Percentiles rank a stretch among this genome's conserved stretches.
phyloP scores from a whole-genome alignment of 2,329 filamentous ascomycete genomes.

The Cladosporium cucumerinum region DNA sequence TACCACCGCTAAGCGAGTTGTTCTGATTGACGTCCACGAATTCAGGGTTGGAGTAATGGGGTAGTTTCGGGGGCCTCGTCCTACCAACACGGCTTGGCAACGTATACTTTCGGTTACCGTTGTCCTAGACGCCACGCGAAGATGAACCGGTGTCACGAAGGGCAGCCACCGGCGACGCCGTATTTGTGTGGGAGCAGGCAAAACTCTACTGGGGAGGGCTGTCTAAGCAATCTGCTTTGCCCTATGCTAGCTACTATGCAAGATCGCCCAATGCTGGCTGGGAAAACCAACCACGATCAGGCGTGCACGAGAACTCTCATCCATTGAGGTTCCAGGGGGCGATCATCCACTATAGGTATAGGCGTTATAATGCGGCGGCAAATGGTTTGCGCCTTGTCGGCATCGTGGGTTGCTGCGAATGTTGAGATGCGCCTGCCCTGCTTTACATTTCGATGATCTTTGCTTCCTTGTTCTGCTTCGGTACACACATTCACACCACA shows the following conservation, averaged over 20 bases:
- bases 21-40: background rate
- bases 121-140: background rate
- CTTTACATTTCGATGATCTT: background rate
- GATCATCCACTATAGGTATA: background rate
- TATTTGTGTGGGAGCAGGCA: background rate
- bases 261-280: background rate
- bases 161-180: conserved; percentile 2
- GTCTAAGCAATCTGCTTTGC: background rate
- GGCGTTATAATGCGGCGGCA: background rate
- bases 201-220: background rate
- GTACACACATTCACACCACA: background rate
- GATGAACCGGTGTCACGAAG: background rate
- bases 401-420: background rate
- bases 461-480: background rate
- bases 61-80: background rate
- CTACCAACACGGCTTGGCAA: background rate
- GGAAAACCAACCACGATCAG: background rate
- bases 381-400: background rate
- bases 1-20: background rate
- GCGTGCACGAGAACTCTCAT: background rate
- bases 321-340: background rate
- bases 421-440: conserved; percentile 1
- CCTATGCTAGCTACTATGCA: background rate
- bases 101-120: background rate
- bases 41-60: background rate